These are phyloP conservation scores for Globisporangium ultimum DNA, from an alignment of 352 stramenopile genomes.

Conservation along the genomic window DNA sequence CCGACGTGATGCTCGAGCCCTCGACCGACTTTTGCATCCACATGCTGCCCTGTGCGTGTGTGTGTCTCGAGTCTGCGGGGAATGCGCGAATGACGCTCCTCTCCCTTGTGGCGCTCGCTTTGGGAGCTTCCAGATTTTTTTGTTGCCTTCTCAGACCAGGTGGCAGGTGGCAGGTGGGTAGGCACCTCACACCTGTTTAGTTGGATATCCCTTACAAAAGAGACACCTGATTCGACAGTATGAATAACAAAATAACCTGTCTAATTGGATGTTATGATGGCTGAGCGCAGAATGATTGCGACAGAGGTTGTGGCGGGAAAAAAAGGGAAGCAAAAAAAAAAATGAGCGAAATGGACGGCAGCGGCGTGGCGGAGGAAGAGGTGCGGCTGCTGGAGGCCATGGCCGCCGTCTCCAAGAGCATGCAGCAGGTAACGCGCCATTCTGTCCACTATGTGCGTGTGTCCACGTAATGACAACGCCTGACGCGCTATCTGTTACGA, in stretches of 20 bases:
- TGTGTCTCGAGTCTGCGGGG: not conserved
- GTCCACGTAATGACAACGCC: not conserved
- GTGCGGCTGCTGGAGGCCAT: constrained; percentile 47
- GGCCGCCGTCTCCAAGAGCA: constrained; percentile 28
- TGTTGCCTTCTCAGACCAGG: not conserved
- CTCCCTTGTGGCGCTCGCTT: not conserved
- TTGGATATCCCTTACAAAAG: not conserved
- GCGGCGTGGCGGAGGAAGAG: constrained; percentile 38
- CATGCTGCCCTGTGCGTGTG: constrained; percentile 15
- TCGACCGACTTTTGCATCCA: constrained; percentile 73
- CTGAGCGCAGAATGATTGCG: not conserved
- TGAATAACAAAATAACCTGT: constrained; percentile 10
- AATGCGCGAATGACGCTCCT: constrained; percentile 1
- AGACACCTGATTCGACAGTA: constrained; percentile 4
- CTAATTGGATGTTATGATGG: constrained; percentile 2
- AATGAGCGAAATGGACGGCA: constrained; percentile 19
- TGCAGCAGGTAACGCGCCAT: constrained; percentile 31
- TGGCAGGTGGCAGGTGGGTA: not conserved
- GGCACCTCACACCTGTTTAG: constrained; percentile 1
- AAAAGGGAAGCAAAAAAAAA: not conserved
- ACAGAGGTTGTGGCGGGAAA: constrained; percentile 1
- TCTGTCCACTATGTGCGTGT: not conserved
- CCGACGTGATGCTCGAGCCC: constrained; percentile 27
- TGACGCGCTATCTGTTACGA: constrained; percentile 1
- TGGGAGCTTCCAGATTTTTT: constrained; percentile 9